A percentile compares a stretch with the other conserved stretches of the same genome.
phyloP scores from a whole-genome alignment of 2,329 filamentous ascomycete species.

The Fusarium paranaense region DNA sequence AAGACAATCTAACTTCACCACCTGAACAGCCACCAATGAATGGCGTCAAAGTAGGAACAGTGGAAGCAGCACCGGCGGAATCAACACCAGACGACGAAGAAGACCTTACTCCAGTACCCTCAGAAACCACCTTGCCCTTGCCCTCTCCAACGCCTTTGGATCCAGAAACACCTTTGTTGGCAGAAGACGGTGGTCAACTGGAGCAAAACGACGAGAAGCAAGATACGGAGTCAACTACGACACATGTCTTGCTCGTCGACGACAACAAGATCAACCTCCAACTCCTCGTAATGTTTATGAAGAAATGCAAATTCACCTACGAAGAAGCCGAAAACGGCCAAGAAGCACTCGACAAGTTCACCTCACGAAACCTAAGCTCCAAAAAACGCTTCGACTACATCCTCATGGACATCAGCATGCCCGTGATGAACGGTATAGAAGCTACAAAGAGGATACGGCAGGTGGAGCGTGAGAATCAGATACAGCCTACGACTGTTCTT shows the following conservation, averaged over 20 bases:
- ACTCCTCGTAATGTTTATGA: slow-evolving; percentile 56
- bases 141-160: slow-evolving; percentile 7
- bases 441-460: slow-evolving; percentile 61
- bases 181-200: not conserved
- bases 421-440: slow-evolving; percentile 63
- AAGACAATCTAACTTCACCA: not conserved
- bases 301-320: slow-evolving; percentile 55
- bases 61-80: not conserved
- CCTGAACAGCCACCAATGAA: not conserved
- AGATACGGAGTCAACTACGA: not conserved
- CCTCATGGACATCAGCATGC: slow-evolving; percentile 67
- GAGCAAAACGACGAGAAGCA: not conserved
- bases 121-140: not conserved
- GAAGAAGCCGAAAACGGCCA: slow-evolving; percentile 59
- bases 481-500: slow-evolving; percentile 59
- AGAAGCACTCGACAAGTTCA: slow-evolving; percentile 59
- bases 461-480: slow-evolving; percentile 56
- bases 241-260: slow-evolving; percentile 53
- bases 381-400: slow-evolving; percentile 48
- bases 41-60: not conserved
- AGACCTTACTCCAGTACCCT: not conserved
- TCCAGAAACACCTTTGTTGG: slow-evolving; percentile 3
- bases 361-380: slow-evolving; percentile 35
- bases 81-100: not conserved
- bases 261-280: slow-evolving; percentile 58